Conservation (phyloP, 495 filamentous ascomycete species). For the Penicillium manginii region DNA sequence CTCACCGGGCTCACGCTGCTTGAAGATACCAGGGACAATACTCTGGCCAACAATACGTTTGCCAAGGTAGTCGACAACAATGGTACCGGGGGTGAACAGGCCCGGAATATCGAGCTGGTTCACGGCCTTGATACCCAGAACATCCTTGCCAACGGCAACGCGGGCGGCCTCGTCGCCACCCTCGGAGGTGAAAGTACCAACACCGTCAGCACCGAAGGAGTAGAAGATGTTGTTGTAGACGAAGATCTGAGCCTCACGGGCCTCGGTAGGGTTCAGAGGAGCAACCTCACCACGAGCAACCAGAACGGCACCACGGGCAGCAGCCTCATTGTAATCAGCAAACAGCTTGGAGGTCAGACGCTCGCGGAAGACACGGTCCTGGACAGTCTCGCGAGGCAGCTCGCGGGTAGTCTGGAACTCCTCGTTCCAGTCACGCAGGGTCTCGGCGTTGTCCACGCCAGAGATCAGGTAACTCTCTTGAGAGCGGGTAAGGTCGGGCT, state of each 20-base stretch:
- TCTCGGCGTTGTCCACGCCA: slow-evolving; percentile 90
- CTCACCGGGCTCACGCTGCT: slow-evolving; percentile 95
- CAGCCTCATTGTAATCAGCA: slow-evolving; percentile 96
- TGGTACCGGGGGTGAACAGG: slow-evolving; percentile 92
- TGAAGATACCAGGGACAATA: slow-evolving; percentile 99
- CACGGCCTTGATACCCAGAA: slow-evolving; percentile 87
- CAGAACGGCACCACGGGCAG: slow-evolving; percentile 87
- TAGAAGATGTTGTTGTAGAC: slow-evolving; percentile 99
- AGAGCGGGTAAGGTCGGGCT: slow-evolving; percentile 80
- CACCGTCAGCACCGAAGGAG: slow-evolving; percentile 96
- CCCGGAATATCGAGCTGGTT: slow-evolving; percentile 96
- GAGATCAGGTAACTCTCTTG: slow-evolving; percentile 91
- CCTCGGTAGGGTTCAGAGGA: slow-evolving; percentile 96
- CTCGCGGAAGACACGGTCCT: slow-evolving; percentile 95
- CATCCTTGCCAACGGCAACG: slow-evolving; percentile 96
- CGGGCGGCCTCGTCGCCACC: slow-evolving; percentile 97
- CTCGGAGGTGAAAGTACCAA: slow-evolving; percentile 94
- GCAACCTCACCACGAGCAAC: slow-evolving; percentile 93
- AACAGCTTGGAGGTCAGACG: slow-evolving; percentile 92
- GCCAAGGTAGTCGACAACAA: slow-evolving; percentile 95
- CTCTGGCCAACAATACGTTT: slow-evolving; percentile 98
- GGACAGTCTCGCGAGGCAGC: slow-evolving; percentile 86
- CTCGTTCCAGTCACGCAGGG: slow-evolving; percentile 97
- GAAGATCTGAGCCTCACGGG: slow-evolving; percentile 92
- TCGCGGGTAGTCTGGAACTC: slow-evolving; percentile 97